Evolutionary conservation across 1,284 basidiomycete species (phyloP).

Genomic region (Violaceomyces palustris): DNA sequence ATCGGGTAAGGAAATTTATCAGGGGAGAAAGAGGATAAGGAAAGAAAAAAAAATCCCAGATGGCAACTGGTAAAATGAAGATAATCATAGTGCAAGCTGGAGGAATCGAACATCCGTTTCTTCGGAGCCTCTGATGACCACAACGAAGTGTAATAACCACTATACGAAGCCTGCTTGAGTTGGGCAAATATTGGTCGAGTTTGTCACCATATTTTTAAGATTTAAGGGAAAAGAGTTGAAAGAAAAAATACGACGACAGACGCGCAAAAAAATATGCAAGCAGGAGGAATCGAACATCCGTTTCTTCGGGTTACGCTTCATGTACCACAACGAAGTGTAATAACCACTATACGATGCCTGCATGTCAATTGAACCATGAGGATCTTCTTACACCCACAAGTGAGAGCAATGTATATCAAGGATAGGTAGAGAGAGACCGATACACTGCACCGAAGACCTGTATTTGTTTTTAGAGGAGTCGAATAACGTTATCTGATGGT

Average conservation of each 20-base stretch:
- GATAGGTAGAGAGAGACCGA: too few relatives aligned
- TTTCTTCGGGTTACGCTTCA: constrained; percentile 13
- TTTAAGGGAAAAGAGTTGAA: too few relatives aligned
- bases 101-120: constrained; percentile 30
- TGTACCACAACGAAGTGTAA: constrained; percentile 15
- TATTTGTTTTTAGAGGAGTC: too few relatives aligned
- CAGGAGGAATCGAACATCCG: constrained; percentile 29
- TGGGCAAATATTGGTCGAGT: too few relatives aligned
- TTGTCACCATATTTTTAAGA: too few relatives aligned
- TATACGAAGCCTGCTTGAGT: constrained; percentile 9
- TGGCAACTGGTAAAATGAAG: too few relatives aligned
- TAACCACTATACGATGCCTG: constrained; percentile 19
- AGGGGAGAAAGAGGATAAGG: constrained; percentile 10
- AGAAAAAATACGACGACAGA: too few relatives aligned
- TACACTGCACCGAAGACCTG: too few relatives aligned
- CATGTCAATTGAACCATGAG: too few relatives aligned
- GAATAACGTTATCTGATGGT: constrained; percentile 25
- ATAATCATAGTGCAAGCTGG: constrained; percentile 16
- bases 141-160: constrained; percentile 21
- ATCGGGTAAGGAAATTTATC: constrained; percentile 8
- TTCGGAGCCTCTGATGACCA: constrained; percentile 7
- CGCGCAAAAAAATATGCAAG: too few relatives aligned
- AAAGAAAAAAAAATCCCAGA: constrained; percentile 1
- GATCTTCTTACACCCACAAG: too few relatives aligned
- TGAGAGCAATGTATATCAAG: too few relatives aligned